Conservation (phyloP, 805 yeast species). For the Komagataella populi region DNA sequence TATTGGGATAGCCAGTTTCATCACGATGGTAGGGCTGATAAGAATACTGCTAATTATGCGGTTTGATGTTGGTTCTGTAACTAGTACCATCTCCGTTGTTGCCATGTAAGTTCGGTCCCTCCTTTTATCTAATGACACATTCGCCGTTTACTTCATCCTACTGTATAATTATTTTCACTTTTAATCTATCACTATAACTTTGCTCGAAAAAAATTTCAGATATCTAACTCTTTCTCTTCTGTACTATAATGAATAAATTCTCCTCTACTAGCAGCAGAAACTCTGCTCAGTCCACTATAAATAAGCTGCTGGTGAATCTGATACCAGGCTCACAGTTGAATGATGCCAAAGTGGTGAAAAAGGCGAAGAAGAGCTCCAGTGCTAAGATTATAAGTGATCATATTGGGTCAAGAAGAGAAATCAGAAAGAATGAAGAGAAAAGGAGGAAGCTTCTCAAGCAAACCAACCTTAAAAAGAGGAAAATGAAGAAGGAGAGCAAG, state of each 20-base stretch:
- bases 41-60: slow-evolving; percentile 43
- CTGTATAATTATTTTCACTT: not conserved
- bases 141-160: not conserved
- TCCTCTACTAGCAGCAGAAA: not conserved
- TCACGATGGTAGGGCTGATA: slow-evolving; percentile 78
- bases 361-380: slow-evolving; percentile 1
- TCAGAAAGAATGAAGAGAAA: slow-evolving; percentile 7
- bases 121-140: not conserved
- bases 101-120: not conserved
- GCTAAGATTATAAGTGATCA: slow-evolving; percentile 9
- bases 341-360: slow-evolving; percentile 2
- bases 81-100: not conserved
- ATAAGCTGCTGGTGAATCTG: slow-evolving; percentile 13
- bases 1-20: slow-evolving; percentile 84
- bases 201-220: not conserved
- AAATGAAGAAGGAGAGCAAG: slow-evolving; percentile 6
- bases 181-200: no score
- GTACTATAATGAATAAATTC: not conserved
- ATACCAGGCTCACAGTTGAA: slow-evolving; percentile 8
- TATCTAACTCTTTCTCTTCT: not conserved
- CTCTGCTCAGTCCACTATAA: not conserved
- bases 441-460: slow-evolving; percentile 7
- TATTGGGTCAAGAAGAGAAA: slow-evolving; percentile 2
- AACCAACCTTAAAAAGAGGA: slow-evolving; percentile 8
- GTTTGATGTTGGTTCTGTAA: not conserved